phyloP scores from a whole-genome alignment of 805 yeast species.

The Ogataea nitratoaversa region DNA sequence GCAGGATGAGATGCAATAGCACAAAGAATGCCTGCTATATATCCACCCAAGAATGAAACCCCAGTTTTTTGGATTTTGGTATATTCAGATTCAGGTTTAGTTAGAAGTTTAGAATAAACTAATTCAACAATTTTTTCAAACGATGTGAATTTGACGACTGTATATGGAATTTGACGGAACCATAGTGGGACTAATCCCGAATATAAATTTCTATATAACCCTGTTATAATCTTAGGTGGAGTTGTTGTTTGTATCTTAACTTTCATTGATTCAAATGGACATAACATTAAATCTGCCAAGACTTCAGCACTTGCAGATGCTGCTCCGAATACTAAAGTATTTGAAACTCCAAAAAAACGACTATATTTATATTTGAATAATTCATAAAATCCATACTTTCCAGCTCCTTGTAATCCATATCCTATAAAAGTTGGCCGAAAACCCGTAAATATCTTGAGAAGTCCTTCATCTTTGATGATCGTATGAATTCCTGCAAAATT shows the following conservation, averaged over 20 bases:
- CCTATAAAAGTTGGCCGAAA: constrained; percentile 90
- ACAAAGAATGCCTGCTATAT: constrained; percentile 95
- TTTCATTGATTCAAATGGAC: constrained; percentile 95
- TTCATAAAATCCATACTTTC: constrained; percentile 95
- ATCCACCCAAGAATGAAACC: constrained; percentile 92
- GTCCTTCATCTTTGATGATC: constrained; percentile 71
- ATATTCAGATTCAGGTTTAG: constrained; percentile 70
- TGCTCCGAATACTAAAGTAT: constrained; percentile 69
- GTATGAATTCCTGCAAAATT: constrained; percentile 79
- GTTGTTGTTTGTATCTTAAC: constrained; percentile 90
- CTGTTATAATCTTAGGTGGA: constrained; percentile 72
- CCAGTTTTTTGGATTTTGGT: constrained; percentile 80
- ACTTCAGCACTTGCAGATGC: constrained; percentile 95
- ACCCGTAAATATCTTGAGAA: constrained; percentile 77
- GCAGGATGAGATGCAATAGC: constrained; percentile 97
- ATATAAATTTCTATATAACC: constrained; percentile 62
- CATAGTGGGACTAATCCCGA: constrained; percentile 90
- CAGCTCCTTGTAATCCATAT: constrained; percentile 94
- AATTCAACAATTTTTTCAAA: constrained; percentile 86
- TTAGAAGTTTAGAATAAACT: constrained; percentile 63
- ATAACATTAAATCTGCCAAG: constrained; percentile 81
- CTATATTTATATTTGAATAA: constrained; percentile 78
- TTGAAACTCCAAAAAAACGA: constrained; percentile 61
- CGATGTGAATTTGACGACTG: constrained; percentile 94
- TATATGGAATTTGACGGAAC: constrained; percentile 97